Base-by-base conservation (phyloP, 257 asterid species). In the Solanum pimpinellifolium region DNA sequence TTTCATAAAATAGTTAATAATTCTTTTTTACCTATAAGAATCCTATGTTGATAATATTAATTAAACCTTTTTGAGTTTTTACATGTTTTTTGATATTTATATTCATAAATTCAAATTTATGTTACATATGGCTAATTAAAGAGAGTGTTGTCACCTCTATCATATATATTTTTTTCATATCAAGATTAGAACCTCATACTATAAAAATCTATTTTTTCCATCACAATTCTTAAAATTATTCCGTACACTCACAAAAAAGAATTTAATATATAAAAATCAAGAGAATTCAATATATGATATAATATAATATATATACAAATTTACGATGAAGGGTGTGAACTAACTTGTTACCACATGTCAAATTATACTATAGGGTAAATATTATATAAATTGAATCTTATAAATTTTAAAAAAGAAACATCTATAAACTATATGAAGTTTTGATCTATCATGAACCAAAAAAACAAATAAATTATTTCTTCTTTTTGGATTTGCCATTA, bases 401-500 rank as follows among this genome's bases (percentile, higher is more conserved):
- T 33, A 35, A 86, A 83, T 56, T 56, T 56, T 7, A 68, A 33
- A 46, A 60, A 35, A 75, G 12, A n/a, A 23, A 33, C 6, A 6
- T 74, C 52, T 75, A 75, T 42, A 18, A 37, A 70, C 56, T 72
- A 72, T 33, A 72, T 59, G 7, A 85, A 78, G 65, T 85, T 81
- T 87, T 23, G 0, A 91, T 90, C 82, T 87, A 89, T 31, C 33
- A 31, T 90, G 77, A 33, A 86, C 65, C 23, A 41, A 70, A 6
- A 42, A 35, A n/a, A 20, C 44, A 78, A 21, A 69, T 59, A 85
- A 81, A 93, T 92, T 94, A 92, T 88, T 92, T 94, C 94, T 95
- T 96, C 93, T 93, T 96, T 90, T 92, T 95, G 68, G 96, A 92
- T 70, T 94, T 95, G 70, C 94, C 94, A 86, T 90, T 91, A 60